These are phyloP conservation scores for Kluyveromyces dobzhanskii DNA, from an alignment of 805 yeast genomes.

Conservation along the genomic window DNA sequence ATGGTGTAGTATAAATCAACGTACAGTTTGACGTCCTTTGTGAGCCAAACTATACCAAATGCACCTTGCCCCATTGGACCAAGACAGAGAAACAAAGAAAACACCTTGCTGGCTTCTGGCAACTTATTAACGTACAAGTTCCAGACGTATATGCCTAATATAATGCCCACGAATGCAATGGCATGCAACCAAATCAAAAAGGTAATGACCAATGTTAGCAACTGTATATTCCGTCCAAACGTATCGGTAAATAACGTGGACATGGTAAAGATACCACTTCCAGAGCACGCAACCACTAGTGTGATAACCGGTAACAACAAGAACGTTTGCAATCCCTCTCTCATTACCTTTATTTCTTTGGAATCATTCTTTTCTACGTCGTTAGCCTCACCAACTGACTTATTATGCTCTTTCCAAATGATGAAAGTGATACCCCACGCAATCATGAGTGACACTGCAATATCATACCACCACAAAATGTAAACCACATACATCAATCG, in stretches of 20 bases:
- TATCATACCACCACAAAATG: conserved; percentile 69
- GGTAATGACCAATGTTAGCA: conserved; percentile 45
- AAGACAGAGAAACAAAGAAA: conserved; percentile 67
- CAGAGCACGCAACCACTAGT: conserved; percentile 63
- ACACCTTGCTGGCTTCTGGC: conserved; percentile 47
- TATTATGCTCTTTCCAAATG: conserved; percentile 30
- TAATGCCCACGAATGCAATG: conserved; percentile 46
- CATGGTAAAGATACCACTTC: conserved; percentile 48
- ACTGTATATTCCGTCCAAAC: conserved; percentile 32
- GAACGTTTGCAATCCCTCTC: conserved; percentile 43
- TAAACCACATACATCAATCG: conserved; percentile 44
- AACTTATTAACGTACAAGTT: conserved; percentile 49
- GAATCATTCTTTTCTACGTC: conserved; percentile 5
- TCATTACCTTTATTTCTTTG: conserved; percentile 20
- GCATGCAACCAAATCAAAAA: conserved; percentile 66
- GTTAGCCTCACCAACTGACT: conserved; percentile 18
- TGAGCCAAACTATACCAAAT: conserved; percentile 52
- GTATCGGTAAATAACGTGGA: conserved; percentile 35
- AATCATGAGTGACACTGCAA: conserved; percentile 43
- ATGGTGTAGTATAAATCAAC: conserved; percentile 14
- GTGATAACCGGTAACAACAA: conserved; percentile 72
- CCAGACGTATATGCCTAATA: conserved; percentile 51
- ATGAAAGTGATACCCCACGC: conserved; percentile 56
- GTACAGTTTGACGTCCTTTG: conserved; percentile 33
- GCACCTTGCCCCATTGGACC: conserved; percentile 87